Percentiles rank a stretch among this genome's conserved stretches.
phyloP scores from a whole-genome alignment of 139 green algal genomes.

The Auxenochlorella pyrenoidosa region DNA sequence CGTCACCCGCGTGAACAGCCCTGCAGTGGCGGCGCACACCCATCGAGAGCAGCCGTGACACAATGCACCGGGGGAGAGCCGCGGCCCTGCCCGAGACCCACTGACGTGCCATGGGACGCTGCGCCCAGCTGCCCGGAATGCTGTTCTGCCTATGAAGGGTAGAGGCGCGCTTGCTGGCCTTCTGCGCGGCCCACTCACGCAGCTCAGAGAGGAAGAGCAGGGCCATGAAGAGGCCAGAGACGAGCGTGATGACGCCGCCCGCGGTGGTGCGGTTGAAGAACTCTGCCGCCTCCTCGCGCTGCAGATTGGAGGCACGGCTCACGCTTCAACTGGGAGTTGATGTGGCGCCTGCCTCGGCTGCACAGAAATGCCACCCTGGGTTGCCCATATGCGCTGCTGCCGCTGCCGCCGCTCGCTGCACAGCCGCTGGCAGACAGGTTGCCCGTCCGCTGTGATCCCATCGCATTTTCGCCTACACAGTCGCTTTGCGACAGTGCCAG shows the following conservation, averaged over 20 bases:
- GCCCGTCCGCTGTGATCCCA: too few relatives aligned
- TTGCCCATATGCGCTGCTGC: background rate
- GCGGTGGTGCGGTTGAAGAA: slow-evolving; percentile 91
- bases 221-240: slow-evolving; percentile 87
- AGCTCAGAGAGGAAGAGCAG: slow-evolving; percentile 94
- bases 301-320: background rate
- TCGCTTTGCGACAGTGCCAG: too few relatives aligned
- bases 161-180: background rate
- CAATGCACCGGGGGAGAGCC: too few relatives aligned
- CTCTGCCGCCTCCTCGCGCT: slow-evolving; percentile 84
- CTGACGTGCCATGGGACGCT: background rate
- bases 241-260: slow-evolving; percentile 95
- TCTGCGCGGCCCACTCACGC: slow-evolving; percentile 58
- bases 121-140: background rate
- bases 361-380: background rate
- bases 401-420: background rate
- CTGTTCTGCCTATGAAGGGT: too few relatives aligned
- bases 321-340: too few relatives aligned
- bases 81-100: too few relatives aligned
- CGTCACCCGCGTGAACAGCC: slow-evolving; percentile 75
- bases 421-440: background rate
- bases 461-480: too few relatives aligned
- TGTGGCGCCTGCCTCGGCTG: background rate
- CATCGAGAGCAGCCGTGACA: too few relatives aligned
- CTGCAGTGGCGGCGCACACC: slow-evolving; percentile 54